Base-by-base conservation (phyloP, 2,329 filamentous ascomycete genomes). In the Colletotrichum sp. region DNA sequence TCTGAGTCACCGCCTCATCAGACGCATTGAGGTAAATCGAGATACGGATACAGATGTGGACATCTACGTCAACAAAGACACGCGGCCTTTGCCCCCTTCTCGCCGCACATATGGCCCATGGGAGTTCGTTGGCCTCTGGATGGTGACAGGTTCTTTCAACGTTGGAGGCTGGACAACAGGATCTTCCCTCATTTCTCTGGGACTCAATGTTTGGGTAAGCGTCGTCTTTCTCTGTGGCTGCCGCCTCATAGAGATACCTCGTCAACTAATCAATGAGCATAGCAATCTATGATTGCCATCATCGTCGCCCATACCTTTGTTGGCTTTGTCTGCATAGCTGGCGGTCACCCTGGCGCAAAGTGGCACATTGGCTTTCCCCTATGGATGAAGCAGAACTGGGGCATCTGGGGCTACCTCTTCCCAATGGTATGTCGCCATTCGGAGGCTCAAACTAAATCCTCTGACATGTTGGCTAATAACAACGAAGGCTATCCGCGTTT, bases 91-190 rank as follows among this genome's bases (percentile, higher is more conserved):
- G n/a, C 80, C 80, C 4, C 79, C 80, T 2, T 79, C 77, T 3
- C 77, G 81, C 8, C 78, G 81, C 8, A 79, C 79, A 3, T 82
- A 82, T 71, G 81, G 80, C 2, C 80, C 80, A 0, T 81, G 79
- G 80, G 76, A 81, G 22, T 82, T 82, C 70, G 78, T 82, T 8
- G 78, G 79, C 9, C 75, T 82, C 0, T 82, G 80, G 80, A 79
- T 81, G 75, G 76, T 82, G 16, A 82, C 81, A 1, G 81, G 80
- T 3, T 82, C 81, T 1, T 82, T 81, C 68, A 82, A 82, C 25
- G 79, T 82, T 1, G 80, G 81, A 5, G 80, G 79, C 18, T 81
- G 80, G 79, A 79, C 80, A 2, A 82, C 79, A 2, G 80, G 79
- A 0, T 80, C 80, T 13, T 79, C 74, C 6, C 58, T 79, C 12